A percentile compares a stretch with the other conserved stretches of the same genome.
Conservation (phyloP, 768 basidiomycete species). For the Podaxis sp. region DNA sequence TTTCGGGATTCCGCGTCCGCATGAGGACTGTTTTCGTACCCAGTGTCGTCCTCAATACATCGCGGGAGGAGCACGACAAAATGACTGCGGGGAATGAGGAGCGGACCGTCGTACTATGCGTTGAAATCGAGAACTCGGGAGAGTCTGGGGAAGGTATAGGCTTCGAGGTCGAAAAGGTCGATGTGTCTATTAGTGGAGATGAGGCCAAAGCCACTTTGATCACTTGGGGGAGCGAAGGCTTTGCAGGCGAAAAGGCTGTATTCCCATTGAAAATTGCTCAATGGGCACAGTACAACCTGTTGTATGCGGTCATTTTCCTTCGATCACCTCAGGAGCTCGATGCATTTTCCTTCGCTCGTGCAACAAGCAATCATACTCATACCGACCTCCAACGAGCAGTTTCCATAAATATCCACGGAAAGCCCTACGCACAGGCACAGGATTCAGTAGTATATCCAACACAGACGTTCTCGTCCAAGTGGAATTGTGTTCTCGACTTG, state of each 20-base stretch:
- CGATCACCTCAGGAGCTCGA: slow-evolving; percentile 57
- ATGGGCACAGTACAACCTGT: slow-evolving; percentile 80
- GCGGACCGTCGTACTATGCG: slow-evolving; percentile 82
- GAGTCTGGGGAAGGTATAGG: slow-evolving; percentile 55
- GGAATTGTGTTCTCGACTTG: slow-evolving; percentile 91
- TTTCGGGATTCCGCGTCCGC: slow-evolving; percentile 82
- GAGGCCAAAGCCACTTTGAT: slow-evolving; percentile 46
- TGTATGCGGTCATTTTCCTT: slow-evolving; percentile 86
- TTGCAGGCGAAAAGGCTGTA: slow-evolving; percentile 35
- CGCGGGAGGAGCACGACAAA: slow-evolving; percentile 47
- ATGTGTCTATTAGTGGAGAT: slow-evolving; percentile 70
- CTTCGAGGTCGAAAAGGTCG: slow-evolving; percentile 73
- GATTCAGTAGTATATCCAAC: slow-evolving; percentile 52
- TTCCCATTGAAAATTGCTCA: slow-evolving; percentile 75
- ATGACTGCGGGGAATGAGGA: slow-evolving; percentile 75
- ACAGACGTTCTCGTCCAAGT: slow-evolving; percentile 71
- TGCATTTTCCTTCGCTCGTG: slow-evolving; percentile 30
- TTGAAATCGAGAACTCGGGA: slow-evolving; percentile 84
- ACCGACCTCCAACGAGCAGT: slow-evolving; percentile 70
- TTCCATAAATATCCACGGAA: slow-evolving; percentile 73
- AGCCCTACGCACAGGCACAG: slow-evolving; percentile 46
- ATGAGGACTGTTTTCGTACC: slow-evolving; percentile 96
- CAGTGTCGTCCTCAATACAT: slow-evolving; percentile 60
- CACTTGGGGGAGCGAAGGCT: slow-evolving; percentile 55
- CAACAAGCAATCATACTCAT: slow-evolving; percentile 18